Evolutionary conservation across 2,329 filamentous ascomycete genomes (phyloP), one percentile per base, ranked within the genome.

Genomic region (Xylariaceae sp.): DNA sequence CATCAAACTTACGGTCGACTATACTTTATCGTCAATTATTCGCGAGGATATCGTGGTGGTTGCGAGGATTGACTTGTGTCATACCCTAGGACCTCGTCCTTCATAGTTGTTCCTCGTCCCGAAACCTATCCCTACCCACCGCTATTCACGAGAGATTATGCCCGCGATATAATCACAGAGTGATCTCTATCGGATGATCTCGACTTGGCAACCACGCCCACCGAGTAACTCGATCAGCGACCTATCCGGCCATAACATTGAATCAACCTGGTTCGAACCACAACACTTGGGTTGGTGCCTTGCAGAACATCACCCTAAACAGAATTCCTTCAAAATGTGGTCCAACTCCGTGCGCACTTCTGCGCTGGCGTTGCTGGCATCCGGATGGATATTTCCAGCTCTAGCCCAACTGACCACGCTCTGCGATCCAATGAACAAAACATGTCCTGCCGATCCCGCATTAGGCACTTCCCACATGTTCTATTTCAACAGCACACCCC

Each of bases 391-490:
- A 10, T 62, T 78, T 48, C 67, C 78, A 39, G 73, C 75, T 42
- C 58, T 76, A 35, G 90, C 86, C 43, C 92, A 96, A 68, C 90
- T 90, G 31, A 82, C 71, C 48, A 90, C 88, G 7, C 68, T 76
- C 39, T 97, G 91, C 74, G 85, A 95, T 64, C 91, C 92, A 5
- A 75, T 86, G 62, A 78, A 90, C 56, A 69, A 72, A 52, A 82
- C 77, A 57, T 95, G 90, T 66, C 82, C 87, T 1, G 67, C 82
- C 38, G 80, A 94, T 66, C 76, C 82, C 2, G 90, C 88, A 11
- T 77, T 95, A 15, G 82, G 85, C 48, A 81, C 81, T 45, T 66
- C 76, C 31, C 76, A 84, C 67, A 74, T 72, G 42, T 87, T 82
- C 69, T 66, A 77, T 64, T 89, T 89, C 74, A 87, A 86, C 64